Conservation (phyloP, 2,329 filamentous ascomycete genomes). For the Scedosporium minutisporum region DNA sequence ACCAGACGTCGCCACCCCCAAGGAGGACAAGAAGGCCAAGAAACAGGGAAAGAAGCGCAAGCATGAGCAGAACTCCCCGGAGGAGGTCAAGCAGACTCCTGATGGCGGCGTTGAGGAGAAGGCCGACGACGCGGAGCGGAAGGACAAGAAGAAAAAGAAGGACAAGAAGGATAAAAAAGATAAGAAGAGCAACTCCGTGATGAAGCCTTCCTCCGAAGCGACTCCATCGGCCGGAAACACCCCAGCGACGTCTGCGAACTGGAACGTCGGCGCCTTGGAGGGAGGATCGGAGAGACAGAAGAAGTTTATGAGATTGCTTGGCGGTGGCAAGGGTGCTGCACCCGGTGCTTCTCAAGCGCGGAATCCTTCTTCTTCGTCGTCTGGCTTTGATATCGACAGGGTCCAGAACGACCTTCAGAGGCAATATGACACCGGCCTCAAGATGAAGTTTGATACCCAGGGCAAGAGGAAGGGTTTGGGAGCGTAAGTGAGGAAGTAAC, state of each 20-base stretch:
- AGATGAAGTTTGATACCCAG: slow-evolving; percentile 42
- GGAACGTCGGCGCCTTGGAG: slow-evolving; percentile 43
- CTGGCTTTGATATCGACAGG: slow-evolving; percentile 14
- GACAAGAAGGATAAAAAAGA: slow-evolving; percentile 16
- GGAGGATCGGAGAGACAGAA: slow-evolving; percentile 40
- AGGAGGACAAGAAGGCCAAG: slow-evolving; percentile 11
- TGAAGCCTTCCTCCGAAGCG: slow-evolving; percentile 8
- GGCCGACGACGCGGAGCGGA: slow-evolving; percentile 6
- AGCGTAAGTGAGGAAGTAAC: slow-evolving; percentile 21
- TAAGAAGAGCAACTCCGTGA: slow-evolving; percentile 15
- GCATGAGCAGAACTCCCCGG: slow-evolving; percentile 17
- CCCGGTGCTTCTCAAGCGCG: background rate
- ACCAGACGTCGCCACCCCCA: background rate
- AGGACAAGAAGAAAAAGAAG: slow-evolving; percentile 15
- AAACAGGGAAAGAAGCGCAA: slow-evolving; percentile 27
- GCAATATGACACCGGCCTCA: slow-evolving; percentile 48
- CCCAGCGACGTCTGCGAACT: slow-evolving; percentile 28
- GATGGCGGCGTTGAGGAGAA: slow-evolving; percentile 12
- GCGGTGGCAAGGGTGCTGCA: slow-evolving; percentile 33
- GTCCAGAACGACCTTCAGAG: slow-evolving; percentile 44
- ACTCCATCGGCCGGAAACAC: slow-evolving; percentile 10
- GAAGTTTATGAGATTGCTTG: slow-evolving; percentile 49
- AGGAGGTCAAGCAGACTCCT: slow-evolving; percentile 11
- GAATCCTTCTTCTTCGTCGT: background rate
- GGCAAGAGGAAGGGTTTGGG: slow-evolving; percentile 43